phyloP scores from a whole-genome alignment of 805 yeast genomes.

The Candida odintsovae region DNA sequence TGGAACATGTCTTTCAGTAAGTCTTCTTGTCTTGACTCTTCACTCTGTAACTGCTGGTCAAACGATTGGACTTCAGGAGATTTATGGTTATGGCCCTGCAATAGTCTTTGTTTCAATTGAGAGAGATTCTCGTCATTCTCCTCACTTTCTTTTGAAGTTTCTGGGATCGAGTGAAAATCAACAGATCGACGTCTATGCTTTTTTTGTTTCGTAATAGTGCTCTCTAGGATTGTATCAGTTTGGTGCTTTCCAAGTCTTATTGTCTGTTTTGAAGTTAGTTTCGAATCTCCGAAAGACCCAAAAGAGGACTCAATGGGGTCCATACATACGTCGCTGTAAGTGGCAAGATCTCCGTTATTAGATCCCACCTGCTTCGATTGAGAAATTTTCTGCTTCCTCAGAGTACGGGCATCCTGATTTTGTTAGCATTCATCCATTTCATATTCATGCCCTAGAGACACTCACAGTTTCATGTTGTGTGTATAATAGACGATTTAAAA shows the following conservation, averaged over 20 bases:
- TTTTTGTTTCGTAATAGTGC: not conserved
- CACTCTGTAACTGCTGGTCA: slow-evolving; percentile 31
- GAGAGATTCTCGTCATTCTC: slow-evolving; percentile 25
- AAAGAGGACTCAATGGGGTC: not conserved
- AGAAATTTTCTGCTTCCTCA: not conserved
- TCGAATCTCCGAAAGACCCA: not conserved
- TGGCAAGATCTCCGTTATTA: not conserved
- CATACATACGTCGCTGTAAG: slow-evolving; percentile 7
- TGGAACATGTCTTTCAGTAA: slow-evolving; percentile 33
- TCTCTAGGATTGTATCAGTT: slow-evolving; percentile 5
- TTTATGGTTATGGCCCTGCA: slow-evolving; percentile 13
- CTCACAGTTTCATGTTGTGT: slow-evolving; percentile 12
- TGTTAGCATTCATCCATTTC: not conserved
- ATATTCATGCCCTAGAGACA: not conserved
- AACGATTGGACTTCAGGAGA: slow-evolving; percentile 11
- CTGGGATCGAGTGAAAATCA: slow-evolving; percentile 15
- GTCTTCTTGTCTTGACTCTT: slow-evolving; percentile 32
- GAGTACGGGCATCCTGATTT: not conserved
- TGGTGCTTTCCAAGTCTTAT: slow-evolving; percentile 9
- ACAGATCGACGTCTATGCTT: slow-evolving; percentile 16
- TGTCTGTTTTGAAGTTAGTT: not conserved
- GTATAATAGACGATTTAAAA: slow-evolving; percentile 6
- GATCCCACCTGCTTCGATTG: not conserved
- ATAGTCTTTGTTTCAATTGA: slow-evolving; percentile 27
- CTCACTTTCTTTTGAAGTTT: slow-evolving; percentile 1